Evolutionary conservation across 805 yeast species (phyloP), one percentile per base, ranked within the genome.

Genomic region (Cyberlindnera japonica): DNA sequence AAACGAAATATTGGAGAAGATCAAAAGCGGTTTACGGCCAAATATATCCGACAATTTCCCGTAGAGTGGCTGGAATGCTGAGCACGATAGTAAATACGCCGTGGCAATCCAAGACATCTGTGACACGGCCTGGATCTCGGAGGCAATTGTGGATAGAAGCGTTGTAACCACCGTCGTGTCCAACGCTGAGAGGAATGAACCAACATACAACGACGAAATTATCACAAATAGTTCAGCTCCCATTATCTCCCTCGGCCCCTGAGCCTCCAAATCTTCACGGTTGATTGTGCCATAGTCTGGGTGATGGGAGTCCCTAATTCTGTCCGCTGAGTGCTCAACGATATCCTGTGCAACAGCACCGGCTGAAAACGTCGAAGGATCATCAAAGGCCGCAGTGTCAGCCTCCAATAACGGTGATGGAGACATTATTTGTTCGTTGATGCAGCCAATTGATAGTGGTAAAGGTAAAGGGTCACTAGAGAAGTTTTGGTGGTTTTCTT

Each of bases 101-200:
- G 83, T 74, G 3, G 83, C 83, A 18, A 80, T 78, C 84, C 84
- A 78, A 14, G 84, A 74, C 51, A 79, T 73, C 45, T 74, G 72
- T 3, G 76, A 74, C n/a, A 78, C 67, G 1, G 80, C 79, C 45
- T 77, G 64, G 53, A 81, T 67, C 45, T 79, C 85, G 0, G 83
- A 77, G 2, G 86, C 83, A 40, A 81, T 79, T 13, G 72, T 71
- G 3, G 84, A 69, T 53, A 81, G 59, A 27, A 80, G 61, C 0
- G 88, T 79, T 0, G 86, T 72, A 22, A 80, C 79, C 18, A 81
- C 74, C 0, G 88, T 81, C 13, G 75, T 66, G 55, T 81, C 87
- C 44, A 80, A 58, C 1, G 86, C 81, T 2, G 83, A 74, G 33
- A 81, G 62, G 49, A 74, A 79, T 0, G 74, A 62, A n/a, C 70